Conservation (phyloP, 1,139 yeast genomes). For the Nakaseomyces glabratus region DNA sequence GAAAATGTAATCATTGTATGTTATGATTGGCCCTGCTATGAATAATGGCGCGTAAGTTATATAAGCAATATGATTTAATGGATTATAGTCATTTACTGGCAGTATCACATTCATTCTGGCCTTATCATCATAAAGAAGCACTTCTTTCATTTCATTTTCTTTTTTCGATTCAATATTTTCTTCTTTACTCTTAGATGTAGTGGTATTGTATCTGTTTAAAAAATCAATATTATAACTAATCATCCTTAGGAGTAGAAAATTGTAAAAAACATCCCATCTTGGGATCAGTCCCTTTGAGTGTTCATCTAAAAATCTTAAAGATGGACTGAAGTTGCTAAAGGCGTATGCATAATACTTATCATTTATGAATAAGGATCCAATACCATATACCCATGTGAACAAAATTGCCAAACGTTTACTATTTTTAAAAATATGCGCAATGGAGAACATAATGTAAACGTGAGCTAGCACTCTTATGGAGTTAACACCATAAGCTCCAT, state of each 20-base stretch:
- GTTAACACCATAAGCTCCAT: slow-evolving; percentile 75
- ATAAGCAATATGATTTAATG: slow-evolving; percentile 63
- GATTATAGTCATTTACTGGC: slow-evolving; percentile 47
- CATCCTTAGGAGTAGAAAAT: slow-evolving; percentile 77
- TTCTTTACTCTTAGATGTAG: not conserved
- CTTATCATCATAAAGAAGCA: slow-evolving; percentile 41
- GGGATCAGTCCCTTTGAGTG: slow-evolving; percentile 65
- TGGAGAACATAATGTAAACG: slow-evolving; percentile 43
- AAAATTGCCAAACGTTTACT: slow-evolving; percentile 31
- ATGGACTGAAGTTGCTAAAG: slow-evolving; percentile 36
- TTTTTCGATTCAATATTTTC: not conserved
- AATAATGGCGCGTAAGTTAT: slow-evolving; percentile 78
- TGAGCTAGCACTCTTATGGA: slow-evolving; percentile 52
- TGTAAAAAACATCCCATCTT: slow-evolving; percentile 95
- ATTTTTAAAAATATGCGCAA: slow-evolving; percentile 39
- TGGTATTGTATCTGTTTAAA: slow-evolving; percentile 38
- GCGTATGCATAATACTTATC: slow-evolving; percentile 53
- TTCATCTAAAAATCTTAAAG: slow-evolving; percentile 42
- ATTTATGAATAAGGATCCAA: slow-evolving; percentile 66
- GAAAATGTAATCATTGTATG: slow-evolving; percentile 82
- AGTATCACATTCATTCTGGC: slow-evolving; percentile 61
- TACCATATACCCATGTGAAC: slow-evolving; percentile 68
- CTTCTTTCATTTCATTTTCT: slow-evolving; percentile 6
- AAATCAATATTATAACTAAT: slow-evolving; percentile 78
- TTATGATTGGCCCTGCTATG: slow-evolving; percentile 89